Evolutionary conservation across 345 rosid genomes (phyloP).

Genomic region (Gossypium australe): DNA sequence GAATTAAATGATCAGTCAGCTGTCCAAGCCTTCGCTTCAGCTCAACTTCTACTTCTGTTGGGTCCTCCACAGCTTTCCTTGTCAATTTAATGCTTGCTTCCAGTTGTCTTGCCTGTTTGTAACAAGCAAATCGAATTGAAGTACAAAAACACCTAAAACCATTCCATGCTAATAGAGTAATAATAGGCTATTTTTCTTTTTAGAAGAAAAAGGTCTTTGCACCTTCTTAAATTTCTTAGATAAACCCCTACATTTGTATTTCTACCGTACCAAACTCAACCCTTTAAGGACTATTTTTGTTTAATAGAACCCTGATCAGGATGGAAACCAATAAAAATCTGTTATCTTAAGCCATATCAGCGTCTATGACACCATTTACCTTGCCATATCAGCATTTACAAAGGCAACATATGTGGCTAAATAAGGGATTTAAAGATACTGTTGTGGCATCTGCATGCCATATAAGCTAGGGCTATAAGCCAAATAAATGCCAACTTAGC

Average conservation of each 20-base stretch:
- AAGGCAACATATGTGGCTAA: not conserved
- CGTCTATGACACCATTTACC: not conserved
- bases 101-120: slow-evolving; percentile 52
- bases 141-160: not conserved
- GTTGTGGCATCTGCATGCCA: not conserved
- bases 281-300: not conserved
- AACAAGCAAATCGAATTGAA: not conserved
- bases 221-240: not conserved
- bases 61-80: slow-evolving; percentile 81
- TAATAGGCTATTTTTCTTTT: not conserved
- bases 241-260: not conserved
- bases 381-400: not conserved
- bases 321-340: too few species aligned
- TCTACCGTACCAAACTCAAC: not conserved
- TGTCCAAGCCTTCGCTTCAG: slow-evolving; percentile 80
- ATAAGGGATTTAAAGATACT: not conserved
- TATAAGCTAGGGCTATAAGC: not conserved
- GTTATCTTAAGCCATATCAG: too few species aligned
- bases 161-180: not conserved
- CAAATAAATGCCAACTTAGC: not conserved
- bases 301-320: too few species aligned
- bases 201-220: too few species aligned
- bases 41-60: slow-evolving; percentile 85
- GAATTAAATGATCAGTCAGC: slow-evolving; percentile 94
- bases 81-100: slow-evolving; percentile 57